Percentiles rank a stretch among this genome's conserved stretches.
Conservation (phyloP, 164 flowering plant species). For the Liriodendron chinense region DNA sequence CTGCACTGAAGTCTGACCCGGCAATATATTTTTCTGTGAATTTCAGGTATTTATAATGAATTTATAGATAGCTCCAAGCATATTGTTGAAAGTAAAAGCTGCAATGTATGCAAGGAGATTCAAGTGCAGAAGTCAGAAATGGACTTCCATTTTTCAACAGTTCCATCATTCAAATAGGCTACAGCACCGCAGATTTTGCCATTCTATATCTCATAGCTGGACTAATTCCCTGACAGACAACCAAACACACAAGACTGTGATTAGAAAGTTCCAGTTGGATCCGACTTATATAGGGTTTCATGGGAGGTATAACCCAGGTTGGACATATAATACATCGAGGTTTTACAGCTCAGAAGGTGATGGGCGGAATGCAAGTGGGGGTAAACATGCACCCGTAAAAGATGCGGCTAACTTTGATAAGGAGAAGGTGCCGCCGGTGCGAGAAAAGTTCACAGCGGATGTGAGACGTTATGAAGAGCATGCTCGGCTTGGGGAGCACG, state of each 20-base stretch:
- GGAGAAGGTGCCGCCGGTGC: constrained; percentile 32
- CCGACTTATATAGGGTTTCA: constrained; percentile 9
- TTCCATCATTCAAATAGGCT: constrained; percentile 32
- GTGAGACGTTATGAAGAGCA: constrained; percentile 51
- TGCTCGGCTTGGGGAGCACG: constrained; percentile 83
- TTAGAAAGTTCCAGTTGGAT: constrained; percentile 28
- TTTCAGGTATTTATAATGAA: constrained; percentile 2
- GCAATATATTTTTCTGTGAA: background rate
- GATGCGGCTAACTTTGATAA: constrained; percentile 47
- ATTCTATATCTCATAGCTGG: constrained; percentile 14
- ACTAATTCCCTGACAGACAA: constrained; percentile 6
- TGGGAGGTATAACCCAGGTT: constrained; percentile 20
- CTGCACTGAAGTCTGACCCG: background rate
- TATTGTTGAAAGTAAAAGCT: constrained; percentile 8
- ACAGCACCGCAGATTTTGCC: constrained; percentile 14
- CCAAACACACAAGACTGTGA: constrained; percentile 14
- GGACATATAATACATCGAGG: constrained; percentile 30
- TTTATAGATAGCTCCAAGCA: background rate
- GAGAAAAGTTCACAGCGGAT: constrained; percentile 32
- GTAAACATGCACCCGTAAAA: constrained; percentile 49
- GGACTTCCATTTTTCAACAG: constrained; percentile 35
- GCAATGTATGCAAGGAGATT: constrained; percentile 81
- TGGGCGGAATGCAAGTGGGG: constrained; percentile 77
- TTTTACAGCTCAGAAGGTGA: constrained; percentile 81
- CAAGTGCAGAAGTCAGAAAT: constrained; percentile 38